phyloP scores from a whole-genome alignment of 202 grass and related monocot species.

The Setaria viridis region DNA sequence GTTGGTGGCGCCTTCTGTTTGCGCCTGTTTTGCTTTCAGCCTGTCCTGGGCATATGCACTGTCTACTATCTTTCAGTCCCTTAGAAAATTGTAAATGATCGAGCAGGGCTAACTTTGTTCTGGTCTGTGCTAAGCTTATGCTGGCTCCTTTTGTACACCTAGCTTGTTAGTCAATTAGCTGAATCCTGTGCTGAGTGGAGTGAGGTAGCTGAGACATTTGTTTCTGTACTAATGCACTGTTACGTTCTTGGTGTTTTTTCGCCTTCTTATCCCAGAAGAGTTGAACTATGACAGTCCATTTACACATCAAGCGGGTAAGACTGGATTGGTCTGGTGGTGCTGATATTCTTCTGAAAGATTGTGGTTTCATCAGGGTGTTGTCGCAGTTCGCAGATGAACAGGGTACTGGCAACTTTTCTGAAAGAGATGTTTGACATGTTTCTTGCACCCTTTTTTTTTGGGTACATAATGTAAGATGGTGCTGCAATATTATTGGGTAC shows the following conservation, averaged over 20 bases:
- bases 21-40: slow-evolving; percentile 29
- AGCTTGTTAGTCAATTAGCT: slow-evolving; percentile 29
- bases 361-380: not conserved
- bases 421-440: not conserved
- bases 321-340: not conserved
- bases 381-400: not conserved
- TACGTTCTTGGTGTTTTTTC: not conserved
- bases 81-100: slow-evolving; percentile 49
- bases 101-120: slow-evolving; percentile 40
- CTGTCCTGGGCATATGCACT: slow-evolving; percentile 6
- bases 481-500: not conserved
- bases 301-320: not conserved
- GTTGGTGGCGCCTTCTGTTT: not conserved
- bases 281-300: not conserved
- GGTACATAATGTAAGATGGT: not conserved
- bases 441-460: not conserved
- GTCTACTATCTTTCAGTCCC: not conserved
- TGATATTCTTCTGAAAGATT: slow-evolving; percentile 7
- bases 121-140: slow-evolving; percentile 24
- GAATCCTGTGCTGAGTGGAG: slow-evolving; percentile 4
- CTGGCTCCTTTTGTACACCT: slow-evolving; percentile 7
- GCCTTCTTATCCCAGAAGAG: not conserved
- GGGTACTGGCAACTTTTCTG: not conserved
- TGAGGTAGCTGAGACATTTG: slow-evolving; percentile 22
- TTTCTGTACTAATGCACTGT: not conserved